A percentile compares a stretch with the other conserved stretches of the same genome.
Conservation (phyloP, 768 basidiomycete species). For the Brasilioporus rufonigricans region DNA sequence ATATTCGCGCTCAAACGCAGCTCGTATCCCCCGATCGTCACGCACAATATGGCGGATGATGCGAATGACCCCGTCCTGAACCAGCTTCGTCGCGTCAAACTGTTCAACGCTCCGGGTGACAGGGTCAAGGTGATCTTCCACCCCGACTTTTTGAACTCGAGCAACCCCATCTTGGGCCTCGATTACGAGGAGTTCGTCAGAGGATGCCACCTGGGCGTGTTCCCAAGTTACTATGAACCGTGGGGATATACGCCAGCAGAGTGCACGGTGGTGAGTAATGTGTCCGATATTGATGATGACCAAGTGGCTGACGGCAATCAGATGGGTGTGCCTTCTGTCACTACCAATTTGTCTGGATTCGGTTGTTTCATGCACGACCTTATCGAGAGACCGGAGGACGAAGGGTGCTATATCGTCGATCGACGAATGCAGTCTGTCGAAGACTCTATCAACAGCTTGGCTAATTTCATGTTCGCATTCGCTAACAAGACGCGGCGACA, state of each 20-base stretch:
- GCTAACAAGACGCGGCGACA: constrained; percentile 86
- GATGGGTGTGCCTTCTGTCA: constrained; percentile 98
- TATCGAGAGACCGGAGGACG: constrained; percentile 90
- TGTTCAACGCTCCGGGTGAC: constrained; percentile 87
- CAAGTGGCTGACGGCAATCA: constrained; percentile 28
- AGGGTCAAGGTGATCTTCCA: constrained; percentile 98
- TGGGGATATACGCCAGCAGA: constrained; percentile 98
- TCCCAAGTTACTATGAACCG: constrained; percentile 96
- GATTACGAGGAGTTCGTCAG: constrained; percentile 99
- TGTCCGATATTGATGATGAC: not conserved
- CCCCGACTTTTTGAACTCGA: constrained; percentile 96
- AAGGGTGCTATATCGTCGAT: constrained; percentile 97
- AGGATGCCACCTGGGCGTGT: constrained; percentile 97
- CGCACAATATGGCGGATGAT: constrained; percentile 99
- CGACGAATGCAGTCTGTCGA: constrained; percentile 86
- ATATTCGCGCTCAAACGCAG: constrained; percentile 96
- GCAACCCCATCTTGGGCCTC: constrained; percentile 94
- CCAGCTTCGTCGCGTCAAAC: constrained; percentile 89
- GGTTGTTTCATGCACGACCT: constrained; percentile 99
- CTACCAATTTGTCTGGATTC: constrained; percentile 97
- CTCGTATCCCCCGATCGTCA: constrained; percentile 93
- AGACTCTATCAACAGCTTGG: constrained; percentile 84
- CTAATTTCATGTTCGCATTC: constrained; percentile 74
- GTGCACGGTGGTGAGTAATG: constrained; percentile 83
- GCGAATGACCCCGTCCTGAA: constrained; percentile 88